Evolutionary conservation across 495 filamentous ascomycete species (phyloP).

Genomic region (Xylaria flabelliformis): DNA sequence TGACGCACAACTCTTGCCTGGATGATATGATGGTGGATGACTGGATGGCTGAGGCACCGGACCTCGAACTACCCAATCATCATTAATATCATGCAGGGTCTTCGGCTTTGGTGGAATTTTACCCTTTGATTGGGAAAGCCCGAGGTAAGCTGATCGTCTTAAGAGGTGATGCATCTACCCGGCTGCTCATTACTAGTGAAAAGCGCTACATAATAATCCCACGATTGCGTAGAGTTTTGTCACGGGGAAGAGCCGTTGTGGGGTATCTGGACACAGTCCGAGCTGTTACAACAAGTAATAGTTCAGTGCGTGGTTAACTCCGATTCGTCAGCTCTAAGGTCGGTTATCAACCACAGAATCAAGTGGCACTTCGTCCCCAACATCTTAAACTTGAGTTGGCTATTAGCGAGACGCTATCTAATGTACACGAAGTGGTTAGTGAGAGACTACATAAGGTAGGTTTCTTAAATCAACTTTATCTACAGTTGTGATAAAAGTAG

Average conservation of each 20-base stretch:
- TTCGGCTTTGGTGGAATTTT: neutral
- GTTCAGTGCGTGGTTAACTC: slow-evolving; percentile 2
- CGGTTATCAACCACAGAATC: neutral
- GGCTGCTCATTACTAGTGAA: slow-evolving; percentile 6
- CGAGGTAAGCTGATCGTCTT: slow-evolving; percentile 7
- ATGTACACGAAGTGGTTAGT: neutral
- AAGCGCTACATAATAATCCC: neutral
- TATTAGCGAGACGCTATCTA: neutral
- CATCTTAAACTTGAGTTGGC: neutral
- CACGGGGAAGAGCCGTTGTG: slow-evolving; percentile 10
- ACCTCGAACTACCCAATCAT: neutral
- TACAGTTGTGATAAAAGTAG: neutral
- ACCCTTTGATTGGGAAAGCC: neutral
- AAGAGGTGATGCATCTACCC: slow-evolving; percentile 1
- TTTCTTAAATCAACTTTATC: neutral
- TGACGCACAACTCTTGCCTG: slow-evolving; percentile 15
- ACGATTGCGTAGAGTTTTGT: neutral
- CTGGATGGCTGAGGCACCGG: slow-evolving; percentile 7
- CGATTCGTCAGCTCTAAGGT: slow-evolving; percentile 8
- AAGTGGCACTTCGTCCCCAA: neutral
- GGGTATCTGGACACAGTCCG: slow-evolving; percentile 2
- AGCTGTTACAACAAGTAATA: slow-evolving; percentile 9
- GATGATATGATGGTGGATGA: slow-evolving; percentile 7
- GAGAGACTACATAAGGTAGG: neutral
- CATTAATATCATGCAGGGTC: neutral